A percentile compares a stretch with the other conserved stretches of the same genome.
These are phyloP conservation scores for Excoecaria agallocha DNA, from an alignment of 345 rosid species.

Conservation along the genomic window DNA sequence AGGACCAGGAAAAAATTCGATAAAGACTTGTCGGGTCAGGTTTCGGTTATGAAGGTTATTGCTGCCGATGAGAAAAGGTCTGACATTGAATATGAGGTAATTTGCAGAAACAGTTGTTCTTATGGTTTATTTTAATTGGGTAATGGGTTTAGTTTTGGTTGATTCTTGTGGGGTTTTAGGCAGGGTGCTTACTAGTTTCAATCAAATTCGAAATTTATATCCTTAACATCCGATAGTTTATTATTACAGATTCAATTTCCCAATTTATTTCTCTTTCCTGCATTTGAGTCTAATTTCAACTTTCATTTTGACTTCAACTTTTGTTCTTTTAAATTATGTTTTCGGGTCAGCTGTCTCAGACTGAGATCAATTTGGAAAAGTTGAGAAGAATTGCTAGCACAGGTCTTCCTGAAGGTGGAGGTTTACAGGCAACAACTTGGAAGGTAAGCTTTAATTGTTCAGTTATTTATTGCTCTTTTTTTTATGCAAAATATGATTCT, in stretches of 20 bases:
- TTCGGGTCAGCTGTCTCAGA: constrained; percentile 45
- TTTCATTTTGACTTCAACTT: not conserved
- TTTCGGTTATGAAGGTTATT: constrained; percentile 38
- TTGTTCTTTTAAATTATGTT: constrained; percentile 1
- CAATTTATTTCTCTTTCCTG: not conserved
- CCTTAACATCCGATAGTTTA: not conserved
- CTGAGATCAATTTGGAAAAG: constrained; percentile 61
- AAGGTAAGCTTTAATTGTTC: constrained; percentile 39
- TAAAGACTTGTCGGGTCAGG: constrained; percentile 28
- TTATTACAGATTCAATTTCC: not conserved
- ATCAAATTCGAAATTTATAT: not conserved
- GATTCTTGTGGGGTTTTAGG: not conserved
- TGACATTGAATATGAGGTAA: constrained; percentile 56
- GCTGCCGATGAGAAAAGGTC: constrained; percentile 66
- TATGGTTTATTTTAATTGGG: not conserved
- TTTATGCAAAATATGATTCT: not conserved
- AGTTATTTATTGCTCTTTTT: not conserved
- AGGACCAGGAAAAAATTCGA: constrained; percentile 22
- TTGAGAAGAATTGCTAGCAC: constrained; percentile 48
- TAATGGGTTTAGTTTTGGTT: not conserved
- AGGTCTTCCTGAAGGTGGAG: constrained; percentile 61
- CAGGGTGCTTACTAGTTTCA: not conserved
- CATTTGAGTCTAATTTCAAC: not conserved
- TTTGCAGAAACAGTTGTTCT: not conserved
- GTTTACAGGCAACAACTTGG: constrained; percentile 60